These are phyloP conservation scores for Orbilia ellipsospora DNA, from an alignment of 2,329 filamentous ascomycete species.

Conservation along the genomic window DNA sequence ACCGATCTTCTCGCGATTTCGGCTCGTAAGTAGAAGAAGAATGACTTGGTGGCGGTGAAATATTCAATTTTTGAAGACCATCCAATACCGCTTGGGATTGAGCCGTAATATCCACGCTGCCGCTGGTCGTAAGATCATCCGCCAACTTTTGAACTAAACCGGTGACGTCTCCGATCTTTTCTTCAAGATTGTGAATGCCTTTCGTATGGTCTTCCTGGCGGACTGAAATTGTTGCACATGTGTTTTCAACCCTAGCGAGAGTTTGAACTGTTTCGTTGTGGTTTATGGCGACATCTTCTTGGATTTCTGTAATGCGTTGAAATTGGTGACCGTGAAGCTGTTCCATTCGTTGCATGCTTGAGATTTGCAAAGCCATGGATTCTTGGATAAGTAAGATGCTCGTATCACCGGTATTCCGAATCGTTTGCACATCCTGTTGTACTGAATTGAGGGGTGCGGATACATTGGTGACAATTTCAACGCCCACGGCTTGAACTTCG, in stretches of 20 bases:
- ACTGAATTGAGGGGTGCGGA: slow-evolving; percentile 22
- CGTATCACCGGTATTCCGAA: slow-evolving; percentile 14
- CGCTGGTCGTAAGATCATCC: not conserved
- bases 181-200: slow-evolving; percentile 10
- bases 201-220: slow-evolving; percentile 9
- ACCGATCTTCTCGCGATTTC: slow-evolving; percentile 14
- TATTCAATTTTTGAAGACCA: slow-evolving; percentile 7
- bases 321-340: slow-evolving; percentile 24
- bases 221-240: not conserved
- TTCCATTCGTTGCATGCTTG: slow-evolving; percentile 20
- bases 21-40: not conserved
- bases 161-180: slow-evolving; percentile 7
- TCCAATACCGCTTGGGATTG: not conserved
- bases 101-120: not conserved
- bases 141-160: not conserved
- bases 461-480: slow-evolving; percentile 40
- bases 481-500: slow-evolving; percentile 9
- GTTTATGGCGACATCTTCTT: slow-evolving; percentile 17
- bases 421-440: slow-evolving; percentile 17
- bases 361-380: slow-evolving; percentile 27
- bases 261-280: slow-evolving; percentile 6
- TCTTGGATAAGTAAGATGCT: slow-evolving; percentile 16
- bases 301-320: slow-evolving; percentile 32
- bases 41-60: not conserved
- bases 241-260: slow-evolving; percentile 12